Evolutionary conservation across 176 grass and related monocot species (phyloP).

Genomic region (Oryza glaberrima): DNA sequence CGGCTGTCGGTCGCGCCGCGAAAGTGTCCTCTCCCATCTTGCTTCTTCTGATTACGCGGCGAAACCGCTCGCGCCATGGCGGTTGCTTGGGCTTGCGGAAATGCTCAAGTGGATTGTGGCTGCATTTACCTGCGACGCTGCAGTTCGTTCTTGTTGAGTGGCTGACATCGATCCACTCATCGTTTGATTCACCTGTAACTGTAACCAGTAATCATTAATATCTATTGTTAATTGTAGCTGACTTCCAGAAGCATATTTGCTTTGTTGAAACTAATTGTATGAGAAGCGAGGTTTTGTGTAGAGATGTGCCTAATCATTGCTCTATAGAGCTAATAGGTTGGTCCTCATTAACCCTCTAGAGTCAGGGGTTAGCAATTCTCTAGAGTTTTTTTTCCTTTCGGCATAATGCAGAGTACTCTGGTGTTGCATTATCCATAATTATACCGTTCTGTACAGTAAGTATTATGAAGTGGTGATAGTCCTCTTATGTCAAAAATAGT

Average conservation of each 20-base stretch:
- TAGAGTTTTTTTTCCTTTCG: background rate
- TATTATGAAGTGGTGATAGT: background rate
- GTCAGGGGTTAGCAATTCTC: background rate
- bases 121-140: background rate
- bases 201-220: background rate
- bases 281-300: background rate
- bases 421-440: background rate
- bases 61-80: background rate
- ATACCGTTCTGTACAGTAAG: background rate
- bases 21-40: background rate
- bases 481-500: too few species aligned
- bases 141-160: background rate
- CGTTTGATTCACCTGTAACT: background rate
- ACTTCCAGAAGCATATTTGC: background rate
- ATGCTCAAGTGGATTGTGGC: constrained; percentile 24
- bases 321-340: background rate
- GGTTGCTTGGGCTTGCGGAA: constrained; percentile 56
- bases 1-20: background rate
- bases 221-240: background rate
- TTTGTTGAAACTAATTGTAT: background rate
- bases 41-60: background rate
- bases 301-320: background rate
- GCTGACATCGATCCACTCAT: background rate
- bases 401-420: background rate
- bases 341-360: background rate